Evolutionary conservation across 768 basidiomycete species (phyloP).

Genomic region (Solioccasus polychromus): DNA sequence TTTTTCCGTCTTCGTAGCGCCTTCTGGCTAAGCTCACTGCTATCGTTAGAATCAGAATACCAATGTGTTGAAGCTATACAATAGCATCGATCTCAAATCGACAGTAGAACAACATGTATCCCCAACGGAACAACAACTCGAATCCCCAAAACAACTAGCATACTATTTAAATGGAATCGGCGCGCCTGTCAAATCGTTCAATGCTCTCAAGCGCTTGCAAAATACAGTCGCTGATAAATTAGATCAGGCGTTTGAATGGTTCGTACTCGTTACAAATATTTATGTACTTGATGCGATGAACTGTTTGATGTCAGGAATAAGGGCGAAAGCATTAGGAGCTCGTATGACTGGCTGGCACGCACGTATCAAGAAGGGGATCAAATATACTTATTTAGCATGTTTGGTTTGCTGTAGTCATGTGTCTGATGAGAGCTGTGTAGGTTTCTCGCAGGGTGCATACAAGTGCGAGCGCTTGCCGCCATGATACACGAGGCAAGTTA

Average conservation of each 20-base stretch:
- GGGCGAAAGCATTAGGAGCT: slow-evolving; percentile 28
- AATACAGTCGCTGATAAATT: slow-evolving; percentile 19
- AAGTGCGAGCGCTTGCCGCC: slow-evolving; percentile 37
- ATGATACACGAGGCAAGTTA: slow-evolving; percentile 35
- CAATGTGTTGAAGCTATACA: slow-evolving; percentile 34
- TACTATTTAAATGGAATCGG: slow-evolving; percentile 39
- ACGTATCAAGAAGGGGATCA: background rate
- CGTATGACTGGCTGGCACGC: slow-evolving; percentile 29
- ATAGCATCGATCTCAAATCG: slow-evolving; percentile 18
- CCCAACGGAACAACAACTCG: too few relatives aligned
- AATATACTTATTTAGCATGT: background rate
- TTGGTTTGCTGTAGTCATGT: background rate
- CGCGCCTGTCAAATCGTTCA: slow-evolving; percentile 27
- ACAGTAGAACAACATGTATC: too few relatives aligned
- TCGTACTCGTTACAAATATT: background rate
- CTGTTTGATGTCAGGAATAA: slow-evolving; percentile 23
- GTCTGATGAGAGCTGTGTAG: slow-evolving; percentile 4
- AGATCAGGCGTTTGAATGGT: slow-evolving; percentile 38
- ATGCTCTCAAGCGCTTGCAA: slow-evolving; percentile 18
- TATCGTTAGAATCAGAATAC: slow-evolving; percentile 28
- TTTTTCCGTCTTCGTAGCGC: background rate
- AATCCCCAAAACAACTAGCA: slow-evolving; percentile 23
- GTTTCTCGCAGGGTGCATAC: slow-evolving; percentile 43
- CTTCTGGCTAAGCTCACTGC: background rate
- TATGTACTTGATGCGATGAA: too few relatives aligned